phyloP scores from a whole-genome alignment of 257 asterid species.

The Nemophila menziesii region DNA sequence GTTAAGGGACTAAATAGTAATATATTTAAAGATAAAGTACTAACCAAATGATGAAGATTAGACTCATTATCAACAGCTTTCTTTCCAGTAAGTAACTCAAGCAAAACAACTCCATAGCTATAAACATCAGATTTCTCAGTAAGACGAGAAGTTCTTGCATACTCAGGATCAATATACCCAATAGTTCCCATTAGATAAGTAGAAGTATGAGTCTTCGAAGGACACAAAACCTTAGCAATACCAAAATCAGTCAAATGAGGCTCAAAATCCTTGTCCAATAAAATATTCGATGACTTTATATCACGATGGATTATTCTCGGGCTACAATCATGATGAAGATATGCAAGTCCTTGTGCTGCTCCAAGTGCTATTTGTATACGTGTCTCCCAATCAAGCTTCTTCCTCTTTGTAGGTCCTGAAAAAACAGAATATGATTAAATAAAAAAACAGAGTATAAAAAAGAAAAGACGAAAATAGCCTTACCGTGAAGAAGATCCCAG shows the following conservation, averaged over 20 bases:
- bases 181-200: slow-evolving; percentile 87
- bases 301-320: slow-evolving; percentile 87
- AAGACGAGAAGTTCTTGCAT: slow-evolving; percentile 87
- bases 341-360: slow-evolving; percentile 82
- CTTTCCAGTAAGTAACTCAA: slow-evolving; percentile 77
- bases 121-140: slow-evolving; percentile 93
- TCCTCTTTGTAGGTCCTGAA: slow-evolving; percentile 57
- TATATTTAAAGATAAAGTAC: slow-evolving; percentile 8
- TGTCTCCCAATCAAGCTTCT: slow-evolving; percentile 66
- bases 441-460: background rate
- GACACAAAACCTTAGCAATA: slow-evolving; percentile 77
- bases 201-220: slow-evolving; percentile 65
- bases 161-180: slow-evolving; percentile 92
- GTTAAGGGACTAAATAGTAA: background rate
- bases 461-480: background rate
- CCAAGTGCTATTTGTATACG: slow-evolving; percentile 69
- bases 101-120: slow-evolving; percentile 71
- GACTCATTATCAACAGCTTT: slow-evolving; percentile 85
- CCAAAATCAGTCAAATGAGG: slow-evolving; percentile 90
- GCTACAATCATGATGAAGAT: slow-evolving; percentile 86
- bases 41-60: slow-evolving; percentile 77
- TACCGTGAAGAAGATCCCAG: slow-evolving; percentile 92
- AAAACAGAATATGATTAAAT: background rate
- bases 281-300: slow-evolving; percentile 78
- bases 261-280: slow-evolving; percentile 61